Percentiles rank a stretch among this genome's conserved stretches.
Conservation (phyloP, 2,329 filamentous ascomycete genomes). For the Rhinocladiella similis region DNA sequence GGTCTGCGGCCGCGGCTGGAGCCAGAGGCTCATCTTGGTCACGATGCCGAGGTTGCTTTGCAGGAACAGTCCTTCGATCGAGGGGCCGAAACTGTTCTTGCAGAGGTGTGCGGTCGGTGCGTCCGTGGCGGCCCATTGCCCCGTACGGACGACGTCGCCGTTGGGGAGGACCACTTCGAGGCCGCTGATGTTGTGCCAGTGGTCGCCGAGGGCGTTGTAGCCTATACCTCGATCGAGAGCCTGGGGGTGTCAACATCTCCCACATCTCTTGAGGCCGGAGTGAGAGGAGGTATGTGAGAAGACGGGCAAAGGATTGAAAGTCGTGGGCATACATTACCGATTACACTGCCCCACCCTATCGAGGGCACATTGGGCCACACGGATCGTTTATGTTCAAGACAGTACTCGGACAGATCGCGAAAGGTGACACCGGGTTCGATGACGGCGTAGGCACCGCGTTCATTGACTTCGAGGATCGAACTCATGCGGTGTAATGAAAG, state of each 20-base stretch:
- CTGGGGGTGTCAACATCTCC: conserved; percentile 32
- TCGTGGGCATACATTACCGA: background rate
- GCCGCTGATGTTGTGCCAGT: conserved; percentile 46
- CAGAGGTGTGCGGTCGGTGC: background rate
- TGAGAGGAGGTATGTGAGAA: background rate
- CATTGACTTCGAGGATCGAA: conserved; percentile 34
- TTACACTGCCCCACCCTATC: conserved; percentile 50
- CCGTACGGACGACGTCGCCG: conserved; percentile 40
- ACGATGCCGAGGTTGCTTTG: conserved; percentile 26
- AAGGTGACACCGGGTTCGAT: conserved; percentile 48
- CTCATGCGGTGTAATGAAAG: conserved; percentile 42
- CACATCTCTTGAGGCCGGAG: conserved; percentile 34
- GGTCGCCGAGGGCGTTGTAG: conserved; percentile 38
- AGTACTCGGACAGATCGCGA: conserved; percentile 44
- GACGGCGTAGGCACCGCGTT: conserved; percentile 32
- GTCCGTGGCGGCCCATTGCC: conserved; percentile 36
- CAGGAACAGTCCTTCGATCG: conserved; percentile 16
- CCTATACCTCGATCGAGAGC: conserved; percentile 45
- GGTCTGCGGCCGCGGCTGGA: conserved; percentile 25
- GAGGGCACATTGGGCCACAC: conserved; percentile 52
- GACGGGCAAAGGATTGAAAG: too few species aligned
- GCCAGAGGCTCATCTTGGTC: conserved; percentile 23
- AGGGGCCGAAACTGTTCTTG: conserved; percentile 5
- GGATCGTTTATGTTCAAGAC: conserved; percentile 37
- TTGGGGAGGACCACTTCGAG: conserved; percentile 45